Evolutionary conservation across 2,329 filamentous ascomycete species (phyloP), one percentile per base, ranked within the genome.

Genomic region (Apiospora kogelbergensis): DNA sequence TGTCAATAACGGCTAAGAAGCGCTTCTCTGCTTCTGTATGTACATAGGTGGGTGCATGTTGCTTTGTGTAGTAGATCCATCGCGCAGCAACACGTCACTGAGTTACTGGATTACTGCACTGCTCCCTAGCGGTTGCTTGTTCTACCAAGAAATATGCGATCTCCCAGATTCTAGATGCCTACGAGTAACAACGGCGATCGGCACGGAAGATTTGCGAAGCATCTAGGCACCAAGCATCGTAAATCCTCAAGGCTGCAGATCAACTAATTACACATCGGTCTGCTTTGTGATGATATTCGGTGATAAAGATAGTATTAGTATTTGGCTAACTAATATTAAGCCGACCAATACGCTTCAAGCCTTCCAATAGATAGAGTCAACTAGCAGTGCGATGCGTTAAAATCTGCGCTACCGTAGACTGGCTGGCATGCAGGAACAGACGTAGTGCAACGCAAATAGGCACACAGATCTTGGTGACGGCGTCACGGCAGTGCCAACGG

Each of bases 401-500:
- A 26, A 6, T 9, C 17, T 60, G 53, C 53, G 53, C 53, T 60
- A 60, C 53, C 6, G 22, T 60, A 60, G 53, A 9, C 30, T 60
- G 53, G 30, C 30, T 60, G 53, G 30, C 30, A 60, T 60, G 53
- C 53, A 60, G 53, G 53, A 37, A 60, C 53, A 37, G 30, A 13
- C 17, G 53, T 22, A 22, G 20, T 20, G 42, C 42, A 45, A 45
- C 42, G 20, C 20, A 60, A 37, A 22, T n/a, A 17, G 17, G 30
- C 53, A 60, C 53, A 60, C 53, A n/a, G 30, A 60, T 60, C 26
- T 60, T 37, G 30, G 53, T 60, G 53, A 60, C 26, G 30, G 53
- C 53, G 30, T 37, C 53, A 60, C 53, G 17, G 20, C 53, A 60
- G 53, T 60, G 53, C 53, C 53, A 60, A 60, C 53, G 53, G 53